These are phyloP conservation scores for Populus trichocarpa DNA, from an alignment of 441 rosid genomes.

Conservation along the genomic window DNA sequence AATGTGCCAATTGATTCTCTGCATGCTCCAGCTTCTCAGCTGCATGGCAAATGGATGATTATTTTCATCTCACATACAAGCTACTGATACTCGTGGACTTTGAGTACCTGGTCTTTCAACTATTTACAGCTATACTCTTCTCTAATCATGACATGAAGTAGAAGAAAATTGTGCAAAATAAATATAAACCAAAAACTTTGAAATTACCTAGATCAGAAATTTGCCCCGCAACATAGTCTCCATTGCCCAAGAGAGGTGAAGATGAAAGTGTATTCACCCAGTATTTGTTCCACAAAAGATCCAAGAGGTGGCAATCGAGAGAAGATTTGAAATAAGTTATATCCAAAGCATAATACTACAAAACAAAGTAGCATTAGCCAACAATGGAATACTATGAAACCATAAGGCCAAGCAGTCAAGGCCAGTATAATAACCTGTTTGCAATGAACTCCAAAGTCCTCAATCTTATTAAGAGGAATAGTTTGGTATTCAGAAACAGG, in stretches of 20 bases:
- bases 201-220: constrained; percentile 92
- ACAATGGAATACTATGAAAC: neutral
- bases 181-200: neutral
- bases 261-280: constrained; percentile 99
- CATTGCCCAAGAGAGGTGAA: constrained; percentile 92
- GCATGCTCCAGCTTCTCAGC: constrained; percentile 99
- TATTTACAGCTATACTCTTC: neutral
- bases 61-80: neutral
- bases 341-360: constrained; percentile 88
- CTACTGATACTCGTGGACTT: neutral
- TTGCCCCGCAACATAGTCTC: constrained; percentile 98
- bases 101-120: neutral
- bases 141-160: neutral
- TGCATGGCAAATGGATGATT: constrained; percentile 31
- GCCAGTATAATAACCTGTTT: constrained; percentile 60
- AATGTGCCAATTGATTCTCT: constrained; percentile 80
- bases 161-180: neutral
- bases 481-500: constrained; percentile 96
- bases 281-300: constrained; percentile 97
- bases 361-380: constrained; percentile 23
- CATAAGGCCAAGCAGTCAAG: neutral
- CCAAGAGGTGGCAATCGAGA: constrained; percentile 95
- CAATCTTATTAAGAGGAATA: constrained; percentile 92
- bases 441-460: constrained; percentile 97
- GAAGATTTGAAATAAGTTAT: constrained; percentile 96